Evolutionary conservation across 2,329 filamentous ascomycete species (phyloP).

Genomic region (Aspergillus neoniger): DNA sequence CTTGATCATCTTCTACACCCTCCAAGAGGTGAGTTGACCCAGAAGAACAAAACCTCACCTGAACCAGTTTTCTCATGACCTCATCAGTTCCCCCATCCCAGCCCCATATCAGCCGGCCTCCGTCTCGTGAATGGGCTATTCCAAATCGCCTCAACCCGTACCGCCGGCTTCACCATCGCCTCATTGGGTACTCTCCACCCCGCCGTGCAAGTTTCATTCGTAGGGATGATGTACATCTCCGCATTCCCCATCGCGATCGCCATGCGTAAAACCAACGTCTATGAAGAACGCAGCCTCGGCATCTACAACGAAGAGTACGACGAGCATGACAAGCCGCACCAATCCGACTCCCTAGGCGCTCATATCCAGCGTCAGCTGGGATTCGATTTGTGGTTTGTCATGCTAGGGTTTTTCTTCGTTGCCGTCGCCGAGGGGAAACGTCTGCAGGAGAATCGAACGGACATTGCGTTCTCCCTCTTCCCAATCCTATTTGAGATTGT

Average conservation of each 20-base stretch:
- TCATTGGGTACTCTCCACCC: constrained; percentile 77
- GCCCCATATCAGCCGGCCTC: constrained; percentile 64
- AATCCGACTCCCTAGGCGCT: constrained; percentile 70
- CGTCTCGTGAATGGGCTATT: constrained; percentile 51
- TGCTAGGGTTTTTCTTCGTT: constrained; percentile 87
- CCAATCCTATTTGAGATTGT: constrained; percentile 76
- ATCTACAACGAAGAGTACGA: constrained; percentile 55
- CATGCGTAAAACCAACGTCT: constrained; percentile 62
- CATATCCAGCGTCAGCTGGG: constrained; percentile 90
- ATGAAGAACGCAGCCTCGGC: constrained; percentile 61
- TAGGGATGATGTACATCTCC: constrained; percentile 68
- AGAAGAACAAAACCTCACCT: background rate
- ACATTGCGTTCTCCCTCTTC: constrained; percentile 64
- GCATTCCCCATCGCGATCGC: constrained; percentile 63
- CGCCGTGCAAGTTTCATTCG: constrained; percentile 65
- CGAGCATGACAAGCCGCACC: constrained; percentile 45
- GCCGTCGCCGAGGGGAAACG: constrained; percentile 76
- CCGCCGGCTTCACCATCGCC: constrained; percentile 82
- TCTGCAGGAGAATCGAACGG: constrained; percentile 60
- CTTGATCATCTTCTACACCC: constrained; percentile 75
- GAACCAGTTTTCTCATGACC: background rate
- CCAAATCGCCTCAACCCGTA: constrained; percentile 83
- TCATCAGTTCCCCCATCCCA: constrained; percentile 54
- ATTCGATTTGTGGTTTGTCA: constrained; percentile 96
- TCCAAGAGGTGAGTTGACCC: constrained; percentile 70